Conservation (phyloP, 306 rosid species). For the Vigna unguiculata region DNA sequence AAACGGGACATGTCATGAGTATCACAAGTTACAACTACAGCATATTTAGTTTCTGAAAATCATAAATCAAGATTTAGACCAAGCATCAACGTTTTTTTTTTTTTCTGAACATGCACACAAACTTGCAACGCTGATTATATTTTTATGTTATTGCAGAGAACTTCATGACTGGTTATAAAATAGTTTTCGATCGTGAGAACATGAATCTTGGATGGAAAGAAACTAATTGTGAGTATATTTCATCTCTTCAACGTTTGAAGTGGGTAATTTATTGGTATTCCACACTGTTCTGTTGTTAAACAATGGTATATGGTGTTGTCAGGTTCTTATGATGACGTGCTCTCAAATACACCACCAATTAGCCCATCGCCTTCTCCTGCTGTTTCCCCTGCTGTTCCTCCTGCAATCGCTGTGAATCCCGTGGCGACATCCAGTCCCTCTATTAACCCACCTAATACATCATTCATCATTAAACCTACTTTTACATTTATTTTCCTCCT, state of each 20-base stretch:
- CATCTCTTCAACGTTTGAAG: slow-evolving; percentile 11
- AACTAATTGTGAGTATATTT: slow-evolving; percentile 69
- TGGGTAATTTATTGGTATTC: slow-evolving; percentile 12
- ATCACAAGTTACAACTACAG: background rate
- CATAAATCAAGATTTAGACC: background rate
- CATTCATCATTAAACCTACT: slow-evolving; percentile 56
- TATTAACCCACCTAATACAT: slow-evolving; percentile 36
- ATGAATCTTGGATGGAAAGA: slow-evolving; percentile 80
- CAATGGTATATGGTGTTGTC: slow-evolving; percentile 33
- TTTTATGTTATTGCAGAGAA: slow-evolving; percentile 66
- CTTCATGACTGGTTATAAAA: slow-evolving; percentile 91
- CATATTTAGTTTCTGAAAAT: slow-evolving; percentile 5
- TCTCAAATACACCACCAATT: slow-evolving; percentile 43
- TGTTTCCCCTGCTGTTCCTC: slow-evolving; percentile 31
- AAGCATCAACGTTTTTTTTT: too few species aligned
- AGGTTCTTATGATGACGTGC: slow-evolving; percentile 64
- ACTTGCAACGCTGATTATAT: background rate
- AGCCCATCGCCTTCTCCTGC: slow-evolving; percentile 53
- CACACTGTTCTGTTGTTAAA: background rate
- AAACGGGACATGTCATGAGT: background rate
- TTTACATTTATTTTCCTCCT: slow-evolving; percentile 44
- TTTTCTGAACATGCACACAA: background rate
- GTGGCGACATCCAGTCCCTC: slow-evolving; percentile 49
- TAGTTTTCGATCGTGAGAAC: slow-evolving; percentile 83
- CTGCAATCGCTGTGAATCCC: slow-evolving; percentile 52